Evolutionary conservation across 2,329 filamentous ascomycete genomes (phyloP), one percentile per base, ranked within the genome.

Genomic region (Penicillium sclerotiorum): DNA sequence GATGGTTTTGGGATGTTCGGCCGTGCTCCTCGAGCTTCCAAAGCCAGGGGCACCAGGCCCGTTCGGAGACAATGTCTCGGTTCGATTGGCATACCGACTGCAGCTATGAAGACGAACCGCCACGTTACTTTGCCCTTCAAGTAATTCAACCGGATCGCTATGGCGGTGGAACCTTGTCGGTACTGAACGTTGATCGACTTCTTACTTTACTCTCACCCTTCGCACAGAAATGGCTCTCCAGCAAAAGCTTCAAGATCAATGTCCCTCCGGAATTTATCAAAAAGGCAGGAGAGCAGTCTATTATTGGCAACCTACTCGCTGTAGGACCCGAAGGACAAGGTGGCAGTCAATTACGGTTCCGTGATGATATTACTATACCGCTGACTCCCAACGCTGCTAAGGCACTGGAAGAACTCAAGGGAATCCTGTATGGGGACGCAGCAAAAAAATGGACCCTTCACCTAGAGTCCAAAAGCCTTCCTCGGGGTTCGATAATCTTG

Each of bases 31-130:
- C n/a, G 9, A 62, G 20, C 21, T 69, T 67, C 40, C 70, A 74
- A 46, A 64, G 65, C 27, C 56, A 55, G 6, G 57, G 56, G 18
- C 61, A 69, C 33, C 70, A 67, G 23, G 73, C 73, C 1, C 62
- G 72, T 1, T 73, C 70, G 1, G 73, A 76, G 50, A 76, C 73
- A 1, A 74, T 73, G 70, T 49, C 62, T 0, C 57, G 68, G 1
- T 76, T 76, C 25, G 66, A 71, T 0, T 76, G 73, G 73, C 73
- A 76, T 38, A 76, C 71, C 0, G 73, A 76, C 39, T 76, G 73
- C 57, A 73, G 71, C 52, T 76, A 76, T 36, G 73, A 76, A 38
- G 47, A 66, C 0, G 47, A 49, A 1, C 61, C 68, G 0, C 73
- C 73, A 2, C 47, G 69, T 5, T 75, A 64, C 30, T 75, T 76